A percentile compares a stretch with the other conserved stretches of the same genome.
phyloP scores from a whole-genome alignment of 2,329 filamentous ascomycete species.

The Cladophialophora immunda region DNA sequence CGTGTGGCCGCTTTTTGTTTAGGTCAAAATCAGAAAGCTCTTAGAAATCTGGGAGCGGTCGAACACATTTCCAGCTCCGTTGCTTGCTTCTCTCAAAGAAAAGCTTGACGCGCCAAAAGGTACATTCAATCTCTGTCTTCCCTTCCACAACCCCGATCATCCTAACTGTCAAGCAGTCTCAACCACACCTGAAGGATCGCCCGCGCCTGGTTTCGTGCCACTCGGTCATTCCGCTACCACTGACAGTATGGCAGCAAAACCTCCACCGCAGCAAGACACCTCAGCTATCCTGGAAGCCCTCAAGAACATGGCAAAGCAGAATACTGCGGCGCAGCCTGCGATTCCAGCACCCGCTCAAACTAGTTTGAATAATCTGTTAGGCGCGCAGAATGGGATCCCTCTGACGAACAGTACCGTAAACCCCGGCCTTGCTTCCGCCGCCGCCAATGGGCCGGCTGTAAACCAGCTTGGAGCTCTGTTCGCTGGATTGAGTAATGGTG shows the following conservation, averaged over 20 bases:
- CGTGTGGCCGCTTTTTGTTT: conserved; percentile 60
- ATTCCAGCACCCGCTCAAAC: conserved; percentile 47
- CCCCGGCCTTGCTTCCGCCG: conserved; percentile 51
- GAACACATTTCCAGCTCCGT: conserved; percentile 81
- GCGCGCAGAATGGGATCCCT: conserved; percentile 55
- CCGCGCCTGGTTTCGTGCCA: conserved; percentile 54
- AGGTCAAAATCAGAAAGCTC: conserved; percentile 96
- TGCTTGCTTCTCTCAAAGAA: conserved; percentile 85
- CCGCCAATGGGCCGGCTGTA: conserved; percentile 64
- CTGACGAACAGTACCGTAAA: conserved; percentile 53
- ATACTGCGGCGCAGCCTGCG: conserved; percentile 60
- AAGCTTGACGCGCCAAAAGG: conserved; percentile 71
- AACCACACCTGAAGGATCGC: conserved; percentile 72
- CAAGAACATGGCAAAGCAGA: conserved; percentile 82
- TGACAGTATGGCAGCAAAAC: conserved; percentile 38
- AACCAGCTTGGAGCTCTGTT: conserved; percentile 64
- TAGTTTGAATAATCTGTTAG: conserved; percentile 61
- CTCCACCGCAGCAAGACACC: conserved; percentile 59
- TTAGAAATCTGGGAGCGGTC: conserved; percentile 98
- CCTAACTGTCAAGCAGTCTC: conserved; percentile 31
- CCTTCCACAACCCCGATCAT: neutral
- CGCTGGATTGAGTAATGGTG: conserved; percentile 53
- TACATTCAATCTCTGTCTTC: conserved; percentile 67
- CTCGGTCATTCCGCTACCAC: conserved; percentile 47
- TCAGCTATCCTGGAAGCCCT: conserved; percentile 78